Base-by-base conservation (phyloP, 371 early-diverging fungal genomes). In the Syncephalastrum monosporum region DNA sequence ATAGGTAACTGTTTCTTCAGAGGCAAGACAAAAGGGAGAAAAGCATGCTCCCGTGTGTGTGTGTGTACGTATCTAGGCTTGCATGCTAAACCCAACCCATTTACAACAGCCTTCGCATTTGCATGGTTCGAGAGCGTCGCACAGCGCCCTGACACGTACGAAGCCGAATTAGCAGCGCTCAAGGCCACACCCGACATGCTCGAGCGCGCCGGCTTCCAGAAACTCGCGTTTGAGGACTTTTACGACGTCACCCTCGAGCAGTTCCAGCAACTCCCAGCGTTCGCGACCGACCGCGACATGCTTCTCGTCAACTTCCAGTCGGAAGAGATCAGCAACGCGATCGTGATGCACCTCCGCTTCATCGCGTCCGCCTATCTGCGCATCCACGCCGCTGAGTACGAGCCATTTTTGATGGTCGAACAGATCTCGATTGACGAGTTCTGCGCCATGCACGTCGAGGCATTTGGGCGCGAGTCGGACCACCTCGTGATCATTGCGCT, bases 381-480 rank as follows among this genome's bases (percentile, higher is more conserved):
- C 60, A 63, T 74, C 6, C 81, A 88, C 61, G 60, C 77, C 43
- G 84, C 84, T 5, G 86, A 87, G 50, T 89, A 86, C 61, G 78
- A 77, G 43, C 87, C 88, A 0, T 90, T 88, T 46, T 52, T 87
- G 12, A 76, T 80, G 16, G 82, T 72, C 56, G 87, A 82, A 33
- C 71, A 77, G 66, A 69, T 76, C 5, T 82, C 75, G 2, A 87
- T 90, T 68, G 83, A 83, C 25, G 76, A 82, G 21, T 90, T 81
- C 44, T 88, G 90, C 55, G 67, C 72, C 1, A 76, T 74, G 64
- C 75, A 82, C 54, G 87, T 90, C 0, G 88, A 88, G 55, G 88
- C 86, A 1, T 84, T 90, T 77, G 90, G 85, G 5, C 72, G 83
- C 25, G 90, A 90, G 64, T 81, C 85, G 1, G 90, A 90, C 54